Percentiles rank a stretch among this genome's conserved stretches.
These are phyloP conservation scores for Huntiella decipiens DNA, from an alignment of 2,329 filamentous ascomycete species.

Conservation along the genomic window DNA sequence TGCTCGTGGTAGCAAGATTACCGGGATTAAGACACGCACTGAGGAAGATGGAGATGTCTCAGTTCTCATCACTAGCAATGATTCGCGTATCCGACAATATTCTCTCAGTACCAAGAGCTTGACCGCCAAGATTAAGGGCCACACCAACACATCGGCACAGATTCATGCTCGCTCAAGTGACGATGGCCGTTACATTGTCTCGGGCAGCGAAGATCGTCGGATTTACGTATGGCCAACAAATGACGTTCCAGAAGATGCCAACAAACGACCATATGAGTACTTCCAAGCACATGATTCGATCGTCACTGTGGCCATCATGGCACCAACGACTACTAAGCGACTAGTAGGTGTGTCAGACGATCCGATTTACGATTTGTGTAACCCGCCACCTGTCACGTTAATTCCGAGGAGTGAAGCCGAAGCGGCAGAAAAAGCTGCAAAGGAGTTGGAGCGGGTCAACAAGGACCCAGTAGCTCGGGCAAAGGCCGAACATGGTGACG, in stretches of 20 bases:
- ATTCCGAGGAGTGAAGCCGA: constrained; percentile 49
- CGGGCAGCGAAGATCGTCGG: constrained; percentile 78
- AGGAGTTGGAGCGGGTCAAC: constrained; percentile 14
- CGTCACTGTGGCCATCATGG: constrained; percentile 76
- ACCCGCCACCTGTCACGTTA: constrained; percentile 74
- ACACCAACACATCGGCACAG: constrained; percentile 77
- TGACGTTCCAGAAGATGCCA: constrained; percentile 39
- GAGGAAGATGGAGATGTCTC: constrained; percentile 48
- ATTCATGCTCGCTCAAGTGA: constrained; percentile 81
- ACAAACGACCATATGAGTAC: constrained; percentile 68
- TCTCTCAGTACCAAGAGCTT: constrained; percentile 68
- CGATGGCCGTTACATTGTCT: constrained; percentile 69
- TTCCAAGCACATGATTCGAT: constrained; percentile 82
- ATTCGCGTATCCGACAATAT: constrained; percentile 80
- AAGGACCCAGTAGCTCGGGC: constrained; percentile 18
- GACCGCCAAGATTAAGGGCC: constrained; percentile 78
- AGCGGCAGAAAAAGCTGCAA: constrained; percentile 21
- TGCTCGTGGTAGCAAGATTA: constrained; percentile 93
- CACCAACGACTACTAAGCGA: constrained; percentile 58
- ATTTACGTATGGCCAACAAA: constrained; percentile 67
- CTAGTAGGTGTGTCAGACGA: constrained; percentile 67
- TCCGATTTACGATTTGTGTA: constrained; percentile 90
- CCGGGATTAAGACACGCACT: constrained; percentile 63
- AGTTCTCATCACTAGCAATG: constrained; percentile 81
- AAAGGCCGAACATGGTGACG: constrained; percentile 50